phyloP scores from a whole-genome alignment of 306 rosid genomes.

The Nissolia schottii region DNA sequence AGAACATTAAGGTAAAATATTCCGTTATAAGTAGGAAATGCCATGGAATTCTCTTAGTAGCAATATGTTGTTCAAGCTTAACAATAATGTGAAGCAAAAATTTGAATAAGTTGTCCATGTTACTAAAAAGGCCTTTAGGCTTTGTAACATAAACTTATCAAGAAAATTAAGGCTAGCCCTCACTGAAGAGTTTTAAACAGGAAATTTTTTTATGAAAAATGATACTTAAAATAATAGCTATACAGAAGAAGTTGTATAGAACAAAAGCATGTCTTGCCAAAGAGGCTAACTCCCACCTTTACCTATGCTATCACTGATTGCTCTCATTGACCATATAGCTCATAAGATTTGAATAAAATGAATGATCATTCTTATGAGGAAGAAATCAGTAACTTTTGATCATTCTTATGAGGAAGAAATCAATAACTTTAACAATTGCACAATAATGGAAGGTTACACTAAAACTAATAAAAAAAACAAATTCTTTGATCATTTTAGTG shows the following conservation, averaged over 20 bases:
- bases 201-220: background rate
- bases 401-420: background rate
- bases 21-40: background rate
- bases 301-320: background rate
- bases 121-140: background rate
- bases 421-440: background rate
- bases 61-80: background rate
- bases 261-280: background rate
- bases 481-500: background rate
- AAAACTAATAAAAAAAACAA: background rate
- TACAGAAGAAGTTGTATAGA: background rate
- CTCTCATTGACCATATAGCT: background rate
- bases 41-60: background rate
- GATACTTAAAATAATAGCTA: background rate
- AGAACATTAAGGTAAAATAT: background rate
- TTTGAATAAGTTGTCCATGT: background rate
- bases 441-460: background rate
- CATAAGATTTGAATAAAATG: background rate
- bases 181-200: background rate
- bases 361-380: background rate
- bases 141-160: background rate
- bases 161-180: background rate
- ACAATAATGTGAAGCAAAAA: slow-evolving; percentile 7
- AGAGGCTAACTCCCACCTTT: background rate
- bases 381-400: background rate